phyloP scores from a whole-genome alignment of 2,329 filamentous ascomycete species.

The Talaromyces sp. region DNA sequence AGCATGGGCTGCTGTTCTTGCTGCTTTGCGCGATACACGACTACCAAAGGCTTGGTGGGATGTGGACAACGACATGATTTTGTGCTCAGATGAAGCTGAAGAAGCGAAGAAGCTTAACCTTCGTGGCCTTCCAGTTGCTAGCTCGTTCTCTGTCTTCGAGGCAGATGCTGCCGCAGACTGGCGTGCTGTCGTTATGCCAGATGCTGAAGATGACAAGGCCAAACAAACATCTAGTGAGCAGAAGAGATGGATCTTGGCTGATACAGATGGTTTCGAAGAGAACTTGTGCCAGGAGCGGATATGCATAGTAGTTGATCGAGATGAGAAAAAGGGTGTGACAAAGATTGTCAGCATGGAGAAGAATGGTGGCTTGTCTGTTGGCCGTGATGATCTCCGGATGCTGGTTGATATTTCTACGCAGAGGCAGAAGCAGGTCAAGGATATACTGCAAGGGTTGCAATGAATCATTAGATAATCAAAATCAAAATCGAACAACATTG shows the following conservation, averaged over 20 bases:
- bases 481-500: background rate
- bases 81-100: slow-evolving; percentile 63
- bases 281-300: slow-evolving; percentile 74
- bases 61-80: slow-evolving; percentile 67
- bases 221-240: slow-evolving; percentile 27
- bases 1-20: slow-evolving; percentile 77
- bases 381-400: slow-evolving; percentile 56
- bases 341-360: slow-evolving; percentile 71
- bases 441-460: slow-evolving; percentile 28
- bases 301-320: slow-evolving; percentile 70
- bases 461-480: background rate
- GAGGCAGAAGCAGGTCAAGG: slow-evolving; percentile 59
- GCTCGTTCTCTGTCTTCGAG: slow-evolving; percentile 73
- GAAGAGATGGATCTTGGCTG: slow-evolving; percentile 67
- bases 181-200: slow-evolving; percentile 31
- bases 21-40: slow-evolving; percentile 71
- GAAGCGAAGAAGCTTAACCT: slow-evolving; percentile 56
- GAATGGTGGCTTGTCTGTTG: slow-evolving; percentile 69
- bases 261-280: slow-evolving; percentile 89
- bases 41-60: slow-evolving; percentile 82
- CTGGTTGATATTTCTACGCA: slow-evolving; percentile 56
- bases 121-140: slow-evolving; percentile 65
- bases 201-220: slow-evolving; percentile 45
- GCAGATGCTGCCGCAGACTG: slow-evolving; percentile 44
- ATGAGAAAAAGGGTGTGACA: slow-evolving; percentile 39